Percentiles rank a stretch among this genome's conserved stretches.
These are phyloP conservation scores for Fusarium xyrophilum DNA, from an alignment of 2,329 filamentous ascomycete species.

Conservation along the genomic window DNA sequence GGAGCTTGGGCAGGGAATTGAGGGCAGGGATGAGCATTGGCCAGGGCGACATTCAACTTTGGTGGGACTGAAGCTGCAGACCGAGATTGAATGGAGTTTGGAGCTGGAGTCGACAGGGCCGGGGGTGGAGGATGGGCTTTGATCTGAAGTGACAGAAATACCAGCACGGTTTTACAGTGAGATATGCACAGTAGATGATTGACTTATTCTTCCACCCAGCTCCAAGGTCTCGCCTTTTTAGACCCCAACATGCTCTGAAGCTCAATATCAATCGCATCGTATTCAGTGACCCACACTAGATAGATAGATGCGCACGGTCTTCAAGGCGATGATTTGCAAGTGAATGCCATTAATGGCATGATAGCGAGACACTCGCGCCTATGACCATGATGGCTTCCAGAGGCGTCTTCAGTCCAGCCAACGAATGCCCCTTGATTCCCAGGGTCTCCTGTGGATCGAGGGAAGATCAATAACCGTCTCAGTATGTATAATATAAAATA, in stretches of 20 bases:
- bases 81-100: constrained; percentile 33
- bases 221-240: neutral
- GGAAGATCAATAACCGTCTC: neutral
- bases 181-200: fast-evolving
- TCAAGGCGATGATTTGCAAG: neutral
- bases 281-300: neutral
- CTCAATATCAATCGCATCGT: constrained; percentile 12
- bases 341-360: neutral
- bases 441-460: neutral
- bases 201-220: neutral
- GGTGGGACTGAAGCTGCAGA: constrained; percentile 21
- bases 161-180: fast-evolving
- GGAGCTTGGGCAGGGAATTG: constrained; percentile 11
- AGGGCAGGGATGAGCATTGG: constrained; percentile 9
- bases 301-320: constrained; percentile 10
- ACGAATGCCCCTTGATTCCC: neutral
- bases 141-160: fast-evolving
- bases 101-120: constrained; percentile 2
- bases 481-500: neutral
- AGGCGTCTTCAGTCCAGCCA: constrained; percentile 7
- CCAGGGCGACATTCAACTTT: constrained; percentile 14
- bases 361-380: neutral
- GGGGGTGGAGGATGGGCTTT: neutral
- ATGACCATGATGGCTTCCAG: constrained; percentile 14
- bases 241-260: neutral